phyloP scores from a whole-genome alignment of 2,329 filamentous ascomycete species.

The Neoascochyta sp. region DNA sequence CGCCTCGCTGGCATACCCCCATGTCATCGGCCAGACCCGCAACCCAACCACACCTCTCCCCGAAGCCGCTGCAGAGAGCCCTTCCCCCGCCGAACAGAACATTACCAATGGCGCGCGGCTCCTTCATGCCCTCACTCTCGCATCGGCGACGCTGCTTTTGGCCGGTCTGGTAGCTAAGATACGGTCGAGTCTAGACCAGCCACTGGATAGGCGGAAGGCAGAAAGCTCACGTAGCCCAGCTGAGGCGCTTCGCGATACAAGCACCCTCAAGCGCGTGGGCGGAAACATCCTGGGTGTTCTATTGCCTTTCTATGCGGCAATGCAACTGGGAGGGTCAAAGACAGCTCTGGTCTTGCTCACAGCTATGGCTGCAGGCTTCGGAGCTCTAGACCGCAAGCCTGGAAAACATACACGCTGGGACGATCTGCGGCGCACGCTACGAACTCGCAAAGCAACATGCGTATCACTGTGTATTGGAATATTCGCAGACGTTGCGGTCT shows the following conservation, averaged over 20 bases:
- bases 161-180: conserved; percentile 42
- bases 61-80: conserved; percentile 20
- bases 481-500: conserved; percentile 32
- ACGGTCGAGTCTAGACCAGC: conserved; percentile 24
- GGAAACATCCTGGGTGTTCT: conserved; percentile 42
- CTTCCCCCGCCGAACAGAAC: conserved; percentile 9
- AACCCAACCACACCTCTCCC: conserved; percentile 19
- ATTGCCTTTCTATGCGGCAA: conserved; percentile 55
- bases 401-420: conserved; percentile 33
- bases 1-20: conserved; percentile 46
- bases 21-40: conserved; percentile 8
- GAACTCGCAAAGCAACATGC: conserved; percentile 37
- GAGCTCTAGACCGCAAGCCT: conserved; percentile 27
- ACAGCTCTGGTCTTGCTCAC: conserved; percentile 52
- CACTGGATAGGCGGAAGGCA: conserved; percentile 36
- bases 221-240: conserved; percentile 12
- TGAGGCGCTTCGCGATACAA: conserved; percentile 5
- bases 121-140: conserved; percentile 45
- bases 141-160: conserved; percentile 46
- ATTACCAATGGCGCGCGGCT: conserved; percentile 26
- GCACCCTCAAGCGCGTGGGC: conserved; percentile 20
- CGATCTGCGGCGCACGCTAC: conserved; percentile 32
- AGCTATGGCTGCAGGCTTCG: conserved; percentile 46
- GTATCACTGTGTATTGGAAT: conserved; percentile 34
- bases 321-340: conserved; percentile 53